Evolutionary conservation across 225 moss, liverwort and hornwort species (phyloP).

Genomic region (Pseudisothecium myosuroides): DNA sequence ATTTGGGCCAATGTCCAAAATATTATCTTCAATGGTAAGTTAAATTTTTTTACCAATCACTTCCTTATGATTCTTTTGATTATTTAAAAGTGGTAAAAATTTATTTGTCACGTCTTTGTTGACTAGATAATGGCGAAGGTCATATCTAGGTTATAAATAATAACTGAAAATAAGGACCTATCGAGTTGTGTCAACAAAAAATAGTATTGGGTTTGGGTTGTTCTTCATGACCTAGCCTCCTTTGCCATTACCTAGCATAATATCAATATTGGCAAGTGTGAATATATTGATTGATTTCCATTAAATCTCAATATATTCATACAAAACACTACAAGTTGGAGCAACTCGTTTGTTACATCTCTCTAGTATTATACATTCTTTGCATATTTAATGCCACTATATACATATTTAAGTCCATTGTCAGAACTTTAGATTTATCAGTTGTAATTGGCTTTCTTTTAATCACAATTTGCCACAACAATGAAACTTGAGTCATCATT

Average conservation of each 20-base stretch:
- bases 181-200: neutral
- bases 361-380: neutral
- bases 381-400: neutral
- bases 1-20: slow-evolving; percentile 36
- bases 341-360: neutral
- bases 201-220: neutral
- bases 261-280: neutral
- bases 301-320: too few relatives aligned
- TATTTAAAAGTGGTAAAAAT: neutral
- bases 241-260: neutral
- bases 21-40: slow-evolving; percentile 14
- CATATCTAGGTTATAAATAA: neutral
- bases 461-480: neutral
- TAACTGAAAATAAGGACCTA: neutral
- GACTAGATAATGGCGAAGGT: neutral
- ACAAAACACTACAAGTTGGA: rapidly evolving
- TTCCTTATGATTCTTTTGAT: neutral
- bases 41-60: too few relatives aligned
- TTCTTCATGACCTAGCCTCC: neutral
- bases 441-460: rapidly evolving
- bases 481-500: neutral
- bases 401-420: neutral
- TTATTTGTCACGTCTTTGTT: too few relatives aligned
- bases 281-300: neutral
- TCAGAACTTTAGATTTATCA: rapidly evolving